Percentiles rank a stretch among this genome's conserved stretches.
Conservation (phyloP, 805 yeast genomes). For the Danielia reshetovae region DNA sequence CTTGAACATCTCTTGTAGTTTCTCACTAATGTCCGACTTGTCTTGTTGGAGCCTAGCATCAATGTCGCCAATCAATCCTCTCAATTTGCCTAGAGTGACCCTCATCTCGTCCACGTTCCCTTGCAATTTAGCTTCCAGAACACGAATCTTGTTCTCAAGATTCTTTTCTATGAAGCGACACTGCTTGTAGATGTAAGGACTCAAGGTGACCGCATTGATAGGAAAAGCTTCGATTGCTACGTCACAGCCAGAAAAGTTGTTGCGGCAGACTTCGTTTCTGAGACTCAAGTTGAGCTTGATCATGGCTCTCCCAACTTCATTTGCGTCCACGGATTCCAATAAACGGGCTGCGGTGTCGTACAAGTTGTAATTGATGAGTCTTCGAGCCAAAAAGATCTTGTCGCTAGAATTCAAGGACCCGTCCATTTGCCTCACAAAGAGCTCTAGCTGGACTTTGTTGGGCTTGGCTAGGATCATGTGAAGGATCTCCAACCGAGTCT, state of each 20-base stretch:
- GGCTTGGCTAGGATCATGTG: constrained; percentile 14
- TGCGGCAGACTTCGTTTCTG: constrained; percentile 18
- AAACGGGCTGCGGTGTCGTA: constrained; percentile 21
- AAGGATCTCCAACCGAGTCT: constrained; percentile 12
- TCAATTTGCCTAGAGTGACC: constrained; percentile 15
- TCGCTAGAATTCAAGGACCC: constrained; percentile 21
- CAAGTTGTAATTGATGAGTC: constrained; percentile 27
- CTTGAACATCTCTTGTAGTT: constrained; percentile 19
- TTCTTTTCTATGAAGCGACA: constrained; percentile 27
- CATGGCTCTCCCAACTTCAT: constrained; percentile 26
- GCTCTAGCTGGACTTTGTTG: constrained; percentile 12
- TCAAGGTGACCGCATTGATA: constrained; percentile 24
- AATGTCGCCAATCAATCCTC: constrained; percentile 35
- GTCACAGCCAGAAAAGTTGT: constrained; percentile 18
- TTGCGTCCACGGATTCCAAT: constrained; percentile 17
- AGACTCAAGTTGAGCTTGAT: constrained; percentile 22
- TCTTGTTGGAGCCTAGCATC: constrained; percentile 29
- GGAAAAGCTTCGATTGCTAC: constrained; percentile 26
- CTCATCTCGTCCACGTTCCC: constrained; percentile 3
- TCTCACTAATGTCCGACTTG: constrained; percentile 21
- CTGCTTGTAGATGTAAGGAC: constrained; percentile 33
- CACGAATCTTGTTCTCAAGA: constrained; percentile 14
- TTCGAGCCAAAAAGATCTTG: constrained; percentile 25
- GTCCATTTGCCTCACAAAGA: constrained; percentile 13
- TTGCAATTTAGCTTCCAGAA: constrained; percentile 3